Conservation (phyloP, 192 early-diverging fungal species). For the Borealophlyctis nickersoniae region DNA sequence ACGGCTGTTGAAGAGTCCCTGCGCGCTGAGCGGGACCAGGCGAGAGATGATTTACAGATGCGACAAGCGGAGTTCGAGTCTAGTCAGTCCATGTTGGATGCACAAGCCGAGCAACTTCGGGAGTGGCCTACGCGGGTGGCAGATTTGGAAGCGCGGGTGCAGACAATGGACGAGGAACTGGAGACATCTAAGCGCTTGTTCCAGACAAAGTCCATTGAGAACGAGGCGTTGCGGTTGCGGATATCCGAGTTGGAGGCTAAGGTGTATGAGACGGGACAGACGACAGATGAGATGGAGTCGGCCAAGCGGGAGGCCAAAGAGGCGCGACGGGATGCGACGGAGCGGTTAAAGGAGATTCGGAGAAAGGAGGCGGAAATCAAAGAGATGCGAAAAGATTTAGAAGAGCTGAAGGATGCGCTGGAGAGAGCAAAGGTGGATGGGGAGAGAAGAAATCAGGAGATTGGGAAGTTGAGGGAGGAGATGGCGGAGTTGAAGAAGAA, state of each 20-base stretch:
- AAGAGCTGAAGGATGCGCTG: constrained; percentile 47
- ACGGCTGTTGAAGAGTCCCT: constrained; percentile 14
- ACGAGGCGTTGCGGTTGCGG: constrained; percentile 41
- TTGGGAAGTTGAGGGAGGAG: constrained; percentile 38
- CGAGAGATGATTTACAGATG: constrained; percentile 20
- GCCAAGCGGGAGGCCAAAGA: constrained; percentile 35
- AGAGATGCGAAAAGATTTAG: constrained; percentile 42
- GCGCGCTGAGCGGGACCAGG: constrained; percentile 9
- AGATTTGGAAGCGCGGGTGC: constrained; percentile 38
- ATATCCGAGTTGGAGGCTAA: constrained; percentile 49
- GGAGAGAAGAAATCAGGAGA: constrained; percentile 41
- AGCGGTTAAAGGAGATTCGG: constrained; percentile 37
- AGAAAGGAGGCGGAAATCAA: constrained; percentile 53
- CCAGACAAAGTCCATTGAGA: constrained; percentile 49
- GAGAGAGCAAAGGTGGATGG: constrained; percentile 49
- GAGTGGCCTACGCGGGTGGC: constrained; percentile 22
- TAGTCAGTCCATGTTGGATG: constrained; percentile 12
- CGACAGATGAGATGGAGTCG: constrained; percentile 12
- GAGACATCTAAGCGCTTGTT: constrained; percentile 50
- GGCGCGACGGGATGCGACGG: constrained; percentile 16
- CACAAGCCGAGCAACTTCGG: constrained; percentile 27
- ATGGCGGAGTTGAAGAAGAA: constrained; percentile 22
- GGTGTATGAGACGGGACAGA: constrained; percentile 41
- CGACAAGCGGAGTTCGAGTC: constrained; percentile 19
- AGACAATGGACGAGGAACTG: constrained; percentile 50